Evolutionary conservation across 2,329 filamentous ascomycete species (phyloP), one percentile per base, ranked within the genome.

Genomic region (Ambrosiella xylebori): DNA sequence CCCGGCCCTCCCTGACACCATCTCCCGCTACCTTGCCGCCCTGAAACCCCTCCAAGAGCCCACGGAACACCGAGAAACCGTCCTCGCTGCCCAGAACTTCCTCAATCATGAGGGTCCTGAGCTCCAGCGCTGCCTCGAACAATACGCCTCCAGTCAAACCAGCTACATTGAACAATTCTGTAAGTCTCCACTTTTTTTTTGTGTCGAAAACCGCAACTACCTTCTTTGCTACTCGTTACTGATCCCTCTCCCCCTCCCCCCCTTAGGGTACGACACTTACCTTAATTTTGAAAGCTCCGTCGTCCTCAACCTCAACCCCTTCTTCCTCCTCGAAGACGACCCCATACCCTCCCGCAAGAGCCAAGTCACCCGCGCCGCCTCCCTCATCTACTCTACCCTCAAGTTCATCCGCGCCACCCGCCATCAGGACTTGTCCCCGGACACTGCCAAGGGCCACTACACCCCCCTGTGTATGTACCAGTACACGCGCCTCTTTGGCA

Each of bases 111-210:
- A 96, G 62, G 93, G 93, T 0, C 87, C 86, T 0, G 81, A 85
- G 51, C 72, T 98, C 53, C 90, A 98, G 67, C 88, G 93, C 61
- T 90, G 85, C 69, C 72, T 97, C 59, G 93, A 90, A 73, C 82
- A 84, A 65, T 98, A 97, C 73, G 90, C 93, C 7, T 82, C 81
- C 54, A 88, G 86, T 50, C 91, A 90, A 71, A 88, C 88, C 41
- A 97, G 91, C 70, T 98, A 96, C 68, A 97, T 98, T 65, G 93
- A 97, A 68, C 93, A 98, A 66, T 98, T 98, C 65, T 98, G 91
- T 95, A 79, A 68, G 87, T 78, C 35, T 36, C 9, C 11, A 35
- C 35, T 17, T 15, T 5, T 7, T 9, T 19, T 39, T 11, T 11
- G 11, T 6, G 13, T 45, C 41, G 5, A 6, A 45, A n/a, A 7